These are phyloP conservation scores for Cyclotella cryptica DNA, from an alignment of 108 stramenopile genomes.

Conservation along the genomic window DNA sequence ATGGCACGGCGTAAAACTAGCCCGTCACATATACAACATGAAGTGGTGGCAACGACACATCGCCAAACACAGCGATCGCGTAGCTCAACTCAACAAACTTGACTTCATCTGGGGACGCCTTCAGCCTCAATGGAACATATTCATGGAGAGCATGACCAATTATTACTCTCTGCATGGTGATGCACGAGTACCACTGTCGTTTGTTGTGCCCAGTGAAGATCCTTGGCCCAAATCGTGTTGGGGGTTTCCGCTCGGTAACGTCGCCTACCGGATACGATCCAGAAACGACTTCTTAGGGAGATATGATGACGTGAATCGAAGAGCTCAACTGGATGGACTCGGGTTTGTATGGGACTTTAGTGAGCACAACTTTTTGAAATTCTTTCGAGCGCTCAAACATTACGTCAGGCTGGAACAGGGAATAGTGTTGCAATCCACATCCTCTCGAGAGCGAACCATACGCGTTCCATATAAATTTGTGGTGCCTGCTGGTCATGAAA, in stretches of 20 bases:
- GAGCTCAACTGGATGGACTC: conserved; percentile 67
- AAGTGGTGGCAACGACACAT: conserved; percentile 85
- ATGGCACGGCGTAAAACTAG: conserved; percentile 74
- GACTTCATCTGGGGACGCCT: conserved; percentile 88
- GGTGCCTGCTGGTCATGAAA: conserved; percentile 57
- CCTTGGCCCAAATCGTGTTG: conserved; percentile 73
- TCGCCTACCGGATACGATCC: conserved; percentile 69
- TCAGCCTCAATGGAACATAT: conserved; percentile 85
- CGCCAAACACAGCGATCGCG: conserved; percentile 61
- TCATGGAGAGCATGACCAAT: conserved; percentile 73
- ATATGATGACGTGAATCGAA: conserved; percentile 43
- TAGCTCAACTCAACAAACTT: conserved; percentile 70
- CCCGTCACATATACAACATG: conserved; percentile 76
- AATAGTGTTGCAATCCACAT: conserved; percentile 8
- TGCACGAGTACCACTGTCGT: conserved; percentile 71
- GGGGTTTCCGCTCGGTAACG: conserved; percentile 72
- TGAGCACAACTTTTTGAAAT: conserved; percentile 65
- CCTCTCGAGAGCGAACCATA: conserved; percentile 43
- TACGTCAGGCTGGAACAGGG: conserved; percentile 58
- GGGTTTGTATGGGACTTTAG: conserved; percentile 84
- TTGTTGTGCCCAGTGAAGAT: conserved; percentile 70
- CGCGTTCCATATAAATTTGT: conserved; percentile 75
- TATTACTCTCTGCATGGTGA: conserved; percentile 61
- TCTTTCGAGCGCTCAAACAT: conserved; percentile 59
- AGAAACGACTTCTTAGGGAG: conserved; percentile 72